Conservation (phyloP, 352 stramenopile species). For the Aphanomyces astaci region DNA sequence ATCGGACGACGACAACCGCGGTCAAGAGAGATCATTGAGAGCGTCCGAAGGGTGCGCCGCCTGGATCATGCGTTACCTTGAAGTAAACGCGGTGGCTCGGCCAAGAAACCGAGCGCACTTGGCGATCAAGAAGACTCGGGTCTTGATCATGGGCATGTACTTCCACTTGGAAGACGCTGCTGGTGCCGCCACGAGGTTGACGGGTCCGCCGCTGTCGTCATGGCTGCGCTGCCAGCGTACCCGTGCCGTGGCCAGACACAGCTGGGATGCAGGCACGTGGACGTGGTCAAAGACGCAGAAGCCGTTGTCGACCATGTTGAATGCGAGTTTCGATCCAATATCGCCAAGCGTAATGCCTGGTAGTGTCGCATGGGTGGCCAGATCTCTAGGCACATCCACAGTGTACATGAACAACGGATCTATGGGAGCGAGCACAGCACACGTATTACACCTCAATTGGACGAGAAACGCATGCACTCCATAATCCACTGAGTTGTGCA, state of each 20-base stretch:
- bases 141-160: constrained; percentile 51
- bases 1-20: too few species aligned
- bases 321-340: constrained; percentile 88
- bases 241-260: constrained; percentile 50
- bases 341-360: constrained; percentile 83
- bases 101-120: constrained; percentile 22
- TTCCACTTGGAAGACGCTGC: background rate
- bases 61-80: too few species aligned
- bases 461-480: constrained; percentile 93
- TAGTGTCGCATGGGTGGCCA: constrained; percentile 70
- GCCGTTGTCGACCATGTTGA: constrained; percentile 88
- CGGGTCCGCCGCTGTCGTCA: constrained; percentile 48
- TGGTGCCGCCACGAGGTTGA: background rate
- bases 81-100: constrained; percentile 37
- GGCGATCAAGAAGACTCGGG: constrained; percentile 32
- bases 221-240: constrained; percentile 27
- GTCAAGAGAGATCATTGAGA: too few species aligned
- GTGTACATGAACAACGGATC: background rate
- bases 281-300: constrained; percentile 81
- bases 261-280: constrained; percentile 58
- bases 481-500: constrained; percentile 38
- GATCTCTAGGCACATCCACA: constrained; percentile 29
- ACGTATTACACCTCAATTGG: constrained; percentile 58
- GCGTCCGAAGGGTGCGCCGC: too few species aligned
- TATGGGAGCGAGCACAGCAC: background rate